Evolutionary conservation across 768 basidiomycete species (phyloP), one percentile per base, ranked within the genome.

Genomic region (Candolleomyces eurysporus): DNA sequence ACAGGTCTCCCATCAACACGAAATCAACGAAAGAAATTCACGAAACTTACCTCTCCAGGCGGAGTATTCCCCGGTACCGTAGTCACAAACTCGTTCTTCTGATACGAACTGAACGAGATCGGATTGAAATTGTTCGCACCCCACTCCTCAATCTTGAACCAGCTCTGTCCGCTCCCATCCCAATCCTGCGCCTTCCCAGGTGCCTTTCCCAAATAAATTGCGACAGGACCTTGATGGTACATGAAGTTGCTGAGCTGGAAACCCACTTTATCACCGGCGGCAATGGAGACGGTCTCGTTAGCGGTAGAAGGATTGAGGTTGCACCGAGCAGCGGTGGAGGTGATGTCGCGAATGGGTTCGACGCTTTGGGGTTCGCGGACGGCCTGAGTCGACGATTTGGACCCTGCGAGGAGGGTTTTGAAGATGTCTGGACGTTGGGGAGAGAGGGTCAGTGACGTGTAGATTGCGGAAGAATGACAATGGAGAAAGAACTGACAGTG

Each of bases 101-200:
- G 66, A 46, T 70, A 65, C 51, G 69, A 71, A 16, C 65, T 70
- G 70, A 78, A 79, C 3, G 54, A 60, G 71, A 80, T 75, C 1
- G 77, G 77, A 63, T 74, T 72, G 63, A 73, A 78, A 7, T 68
- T 19, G 5, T 49, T 72, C 4, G 74, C 74, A 36, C 76, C 75
- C 76, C 76, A 78, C 65, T 80, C 76, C 36, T 73, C 77, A 52
- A 76, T 76, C 74, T 76, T 75, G 60, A 79, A 78, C 78, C 78
- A 79, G 46, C 70, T 73, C 39, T 63, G 49, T 57, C 78, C 77
- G 61, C 71, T 69, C 39, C 78, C 78, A 39, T 74, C 73, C 66
- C 73, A 77, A 42, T 56, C 59, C n/a, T 69, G 65, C 45, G 69
- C 76, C 22, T 71, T 69, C 14, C 64, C 57, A 4, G 76, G 75